These are phyloP conservation scores for Didymella lethalis DNA, from an alignment of 2,329 filamentous ascomycete species.

Conservation along the genomic window DNA sequence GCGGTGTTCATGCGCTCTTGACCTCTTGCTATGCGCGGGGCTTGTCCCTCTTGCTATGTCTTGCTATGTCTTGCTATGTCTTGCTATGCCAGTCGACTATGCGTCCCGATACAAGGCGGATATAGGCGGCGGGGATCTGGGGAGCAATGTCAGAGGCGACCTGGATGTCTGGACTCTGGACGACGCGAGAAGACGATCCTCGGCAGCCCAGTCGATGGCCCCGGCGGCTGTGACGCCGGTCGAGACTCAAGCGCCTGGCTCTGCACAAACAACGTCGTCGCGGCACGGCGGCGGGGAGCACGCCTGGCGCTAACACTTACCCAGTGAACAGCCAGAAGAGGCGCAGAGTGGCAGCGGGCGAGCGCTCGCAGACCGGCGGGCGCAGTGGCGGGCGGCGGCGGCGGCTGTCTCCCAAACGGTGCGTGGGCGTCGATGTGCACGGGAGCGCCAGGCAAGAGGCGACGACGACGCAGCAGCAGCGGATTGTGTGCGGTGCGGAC, in stretches of 20 bases:
- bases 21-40: too few species aligned
- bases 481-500: slow-evolving; percentile 4
- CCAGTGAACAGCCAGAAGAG: slow-evolving; percentile 43
- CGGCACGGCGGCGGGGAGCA: slow-evolving; percentile 23
- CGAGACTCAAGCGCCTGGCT: not conserved
- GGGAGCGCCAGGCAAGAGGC: slow-evolving; percentile 7
- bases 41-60: too few species aligned
- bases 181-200: not conserved
- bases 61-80: too few species aligned
- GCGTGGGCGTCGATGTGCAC: slow-evolving; percentile 8
- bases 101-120: not conserved
- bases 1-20: too few species aligned
- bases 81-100: not conserved
- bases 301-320: slow-evolving; percentile 49
- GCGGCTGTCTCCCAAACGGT: slow-evolving; percentile 7
- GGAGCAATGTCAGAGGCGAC: too few species aligned
- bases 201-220: too few species aligned
- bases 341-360: slow-evolving; percentile 18
- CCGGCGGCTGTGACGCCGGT: not conserved
- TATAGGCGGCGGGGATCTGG: too few species aligned
- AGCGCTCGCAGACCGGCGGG: not conserved
- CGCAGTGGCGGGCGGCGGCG: not conserved
- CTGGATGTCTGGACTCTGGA: not conserved
- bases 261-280: not conserved
- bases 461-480: not conserved